Evolutionary conservation across 176 grass and related monocot genomes (phyloP).

Genomic region (Chloris gayana): DNA sequence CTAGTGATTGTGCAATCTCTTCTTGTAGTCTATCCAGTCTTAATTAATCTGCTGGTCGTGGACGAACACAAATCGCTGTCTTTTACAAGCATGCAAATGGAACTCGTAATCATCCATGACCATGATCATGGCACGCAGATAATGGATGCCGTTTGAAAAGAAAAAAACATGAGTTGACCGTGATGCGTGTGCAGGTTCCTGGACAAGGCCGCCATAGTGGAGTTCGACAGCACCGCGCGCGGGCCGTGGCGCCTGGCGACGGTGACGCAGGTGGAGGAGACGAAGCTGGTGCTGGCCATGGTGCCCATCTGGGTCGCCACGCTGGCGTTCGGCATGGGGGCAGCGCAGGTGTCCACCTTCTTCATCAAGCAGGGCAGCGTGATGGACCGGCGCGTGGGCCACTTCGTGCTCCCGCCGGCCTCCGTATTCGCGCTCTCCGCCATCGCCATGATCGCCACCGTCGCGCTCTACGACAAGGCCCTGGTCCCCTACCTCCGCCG

Average conservation of each 20-base stretch:
- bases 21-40: conserved; percentile 5
- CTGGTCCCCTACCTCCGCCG: conserved; percentile 62
- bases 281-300: conserved; percentile 74
- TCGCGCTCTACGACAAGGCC: conserved; percentile 63
- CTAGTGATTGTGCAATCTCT: conserved; percentile 1
- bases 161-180: background rate
- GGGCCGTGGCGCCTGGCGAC: conserved; percentile 67
- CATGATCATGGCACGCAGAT: background rate
- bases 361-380: conserved; percentile 87
- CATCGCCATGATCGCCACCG: conserved; percentile 59
- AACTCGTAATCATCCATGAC: background rate
- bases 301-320: conserved; percentile 77
- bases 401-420: conserved; percentile 68
- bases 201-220: conserved; percentile 83
- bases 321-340: conserved; percentile 66
- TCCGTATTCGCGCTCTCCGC: conserved; percentile 62
- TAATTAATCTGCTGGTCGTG: background rate
- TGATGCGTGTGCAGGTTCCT: conserved; percentile 51
- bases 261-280: conserved; percentile 93
- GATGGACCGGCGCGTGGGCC: conserved; percentile 64
- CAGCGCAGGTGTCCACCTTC: conserved; percentile 66
- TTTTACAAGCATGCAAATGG: background rate
- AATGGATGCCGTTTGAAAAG: background rate
- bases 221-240: conserved; percentile 19
- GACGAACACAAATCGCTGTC: conserved; percentile 5